Evolutionary conservation across 2,329 filamentous ascomycete species (phyloP).

Genomic region (Penicillium sp.): DNA sequence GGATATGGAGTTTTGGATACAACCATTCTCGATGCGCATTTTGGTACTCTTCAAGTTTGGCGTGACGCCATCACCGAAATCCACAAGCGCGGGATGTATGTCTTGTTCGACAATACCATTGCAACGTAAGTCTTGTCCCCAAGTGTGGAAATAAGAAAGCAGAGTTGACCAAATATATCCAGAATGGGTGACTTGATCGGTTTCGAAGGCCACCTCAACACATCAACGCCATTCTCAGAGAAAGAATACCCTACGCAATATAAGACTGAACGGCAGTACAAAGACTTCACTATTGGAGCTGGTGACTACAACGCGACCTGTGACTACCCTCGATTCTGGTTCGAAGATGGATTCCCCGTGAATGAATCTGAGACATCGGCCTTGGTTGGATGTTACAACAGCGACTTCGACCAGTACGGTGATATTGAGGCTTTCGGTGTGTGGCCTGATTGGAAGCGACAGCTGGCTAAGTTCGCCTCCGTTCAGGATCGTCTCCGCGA

Average conservation of each 20-base stretch:
- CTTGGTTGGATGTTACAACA: constrained; percentile 58
- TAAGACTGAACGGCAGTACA: constrained; percentile 55
- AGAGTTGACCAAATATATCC: not conserved
- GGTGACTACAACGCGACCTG: constrained; percentile 52
- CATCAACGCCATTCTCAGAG: constrained; percentile 54
- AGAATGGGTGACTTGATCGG: constrained; percentile 60
- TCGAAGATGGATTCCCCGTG: constrained; percentile 54
- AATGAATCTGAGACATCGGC: constrained; percentile 45
- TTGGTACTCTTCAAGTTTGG: constrained; percentile 59
- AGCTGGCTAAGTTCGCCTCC: constrained; percentile 64
- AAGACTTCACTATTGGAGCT: constrained; percentile 57
- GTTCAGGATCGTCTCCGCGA: constrained; percentile 67
- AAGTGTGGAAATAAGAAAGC: too few relatives aligned
- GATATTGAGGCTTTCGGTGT: constrained; percentile 63
- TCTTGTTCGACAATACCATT: constrained; percentile 65
- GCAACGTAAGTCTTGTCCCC: constrained; percentile 49
- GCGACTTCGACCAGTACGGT: constrained; percentile 65
- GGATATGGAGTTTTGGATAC: constrained; percentile 60
- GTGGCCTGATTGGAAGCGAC: constrained; percentile 61
- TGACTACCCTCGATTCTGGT: constrained; percentile 61
- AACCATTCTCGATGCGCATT: constrained; percentile 62
- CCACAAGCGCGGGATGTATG: constrained; percentile 62
- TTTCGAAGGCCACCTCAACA: constrained; percentile 61
- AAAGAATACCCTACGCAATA: constrained; percentile 58
- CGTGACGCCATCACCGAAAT: constrained; percentile 57